phyloP scores from a whole-genome alignment of 495 filamentous ascomycete genomes.

The Podospora pseudocomata region DNA sequence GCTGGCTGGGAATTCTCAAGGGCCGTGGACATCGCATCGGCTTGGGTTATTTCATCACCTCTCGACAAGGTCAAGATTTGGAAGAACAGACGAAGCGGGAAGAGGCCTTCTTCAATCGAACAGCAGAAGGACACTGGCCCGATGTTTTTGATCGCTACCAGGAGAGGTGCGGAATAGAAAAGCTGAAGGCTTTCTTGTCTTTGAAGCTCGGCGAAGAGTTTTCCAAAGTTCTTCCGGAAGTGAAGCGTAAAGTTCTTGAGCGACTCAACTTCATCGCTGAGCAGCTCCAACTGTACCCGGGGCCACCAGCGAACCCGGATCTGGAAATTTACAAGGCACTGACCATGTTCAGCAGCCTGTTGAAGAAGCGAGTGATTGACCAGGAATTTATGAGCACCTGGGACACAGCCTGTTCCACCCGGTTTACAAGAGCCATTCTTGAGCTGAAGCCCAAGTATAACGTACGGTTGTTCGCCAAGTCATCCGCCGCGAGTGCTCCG shows the following conservation, averaged over 20 bases:
- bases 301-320: conserved; percentile 52
- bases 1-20: conserved; percentile 58
- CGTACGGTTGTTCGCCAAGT: conserved; percentile 24
- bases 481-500: conserved; percentile 10
- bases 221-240: conserved; percentile 52
- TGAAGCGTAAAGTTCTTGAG: conserved; percentile 54
- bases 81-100: conserved; percentile 55
- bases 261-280: conserved; percentile 46
- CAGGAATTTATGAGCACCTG: conserved; percentile 30
- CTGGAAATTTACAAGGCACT: conserved; percentile 45
- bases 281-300: conserved; percentile 50
- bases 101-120: conserved; percentile 53
- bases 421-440: conserved; percentile 37
- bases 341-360: conserved; percentile 37
- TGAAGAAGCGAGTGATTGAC: conserved; percentile 36
- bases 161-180: conserved; percentile 55
- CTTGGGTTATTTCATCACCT: conserved; percentile 63
- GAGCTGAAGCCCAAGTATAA: conserved; percentile 43
- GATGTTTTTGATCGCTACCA: conserved; percentile 43
- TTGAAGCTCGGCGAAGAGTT: conserved; percentile 54
- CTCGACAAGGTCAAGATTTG: conserved; percentile 45
- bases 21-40: conserved; percentile 55
- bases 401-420: conserved; percentile 29
- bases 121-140: conserved; percentile 43
- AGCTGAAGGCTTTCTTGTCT: conserved; percentile 54